Evolutionary conservation across 129 eudicot species (phyloP).

Genomic region (Arctium minus): DNA sequence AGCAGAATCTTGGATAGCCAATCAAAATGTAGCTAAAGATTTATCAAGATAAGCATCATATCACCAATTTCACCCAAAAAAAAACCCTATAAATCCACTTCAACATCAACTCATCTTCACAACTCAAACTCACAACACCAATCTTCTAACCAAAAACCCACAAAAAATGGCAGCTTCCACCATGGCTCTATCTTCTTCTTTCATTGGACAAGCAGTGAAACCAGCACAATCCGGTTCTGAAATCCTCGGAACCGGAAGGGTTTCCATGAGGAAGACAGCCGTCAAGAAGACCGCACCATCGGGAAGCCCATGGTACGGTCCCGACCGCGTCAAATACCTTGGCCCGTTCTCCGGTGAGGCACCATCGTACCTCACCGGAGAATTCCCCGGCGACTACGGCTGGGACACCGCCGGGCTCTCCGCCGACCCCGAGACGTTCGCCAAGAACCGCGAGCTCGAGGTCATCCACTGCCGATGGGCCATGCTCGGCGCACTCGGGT

Average conservation of each 20-base stretch:
- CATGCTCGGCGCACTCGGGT: conserved; percentile 52
- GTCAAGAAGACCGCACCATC: conserved; percentile 30
- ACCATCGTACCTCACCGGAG: conserved; percentile 38
- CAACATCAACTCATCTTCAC: conserved; percentile 19
- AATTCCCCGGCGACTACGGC: conserved; percentile 41
- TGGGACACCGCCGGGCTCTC: conserved; percentile 45
- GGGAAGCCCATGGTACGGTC: conserved; percentile 46
- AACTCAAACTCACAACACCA: conserved; percentile 9
- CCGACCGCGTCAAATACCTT: conserved; percentile 38
- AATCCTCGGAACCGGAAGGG: conserved; percentile 20
- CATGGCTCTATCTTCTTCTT: conserved; percentile 39
- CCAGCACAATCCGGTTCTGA: conserved; percentile 23
- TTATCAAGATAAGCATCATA: conserved; percentile 24
- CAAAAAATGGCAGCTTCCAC: conserved; percentile 39
- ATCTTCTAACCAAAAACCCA: conserved; percentile 16
- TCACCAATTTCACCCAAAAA: conserved; percentile 22
- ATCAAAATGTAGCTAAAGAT: conserved; percentile 26
- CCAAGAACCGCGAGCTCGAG: conserved; percentile 45
- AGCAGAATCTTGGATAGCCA: conserved; percentile 22
- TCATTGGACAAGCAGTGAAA: conserved; percentile 34
- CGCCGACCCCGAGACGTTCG: conserved; percentile 36
- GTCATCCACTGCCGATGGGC: conserved; percentile 54
- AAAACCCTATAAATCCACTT: background rate
- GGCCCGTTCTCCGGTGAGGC: conserved; percentile 43
- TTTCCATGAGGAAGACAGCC: conserved; percentile 32